Percentiles rank a stretch among this genome's conserved stretches.
phyloP scores from a whole-genome alignment of 2,329 filamentous ascomycete species.

The Teratosphaeria zuluensis region DNA sequence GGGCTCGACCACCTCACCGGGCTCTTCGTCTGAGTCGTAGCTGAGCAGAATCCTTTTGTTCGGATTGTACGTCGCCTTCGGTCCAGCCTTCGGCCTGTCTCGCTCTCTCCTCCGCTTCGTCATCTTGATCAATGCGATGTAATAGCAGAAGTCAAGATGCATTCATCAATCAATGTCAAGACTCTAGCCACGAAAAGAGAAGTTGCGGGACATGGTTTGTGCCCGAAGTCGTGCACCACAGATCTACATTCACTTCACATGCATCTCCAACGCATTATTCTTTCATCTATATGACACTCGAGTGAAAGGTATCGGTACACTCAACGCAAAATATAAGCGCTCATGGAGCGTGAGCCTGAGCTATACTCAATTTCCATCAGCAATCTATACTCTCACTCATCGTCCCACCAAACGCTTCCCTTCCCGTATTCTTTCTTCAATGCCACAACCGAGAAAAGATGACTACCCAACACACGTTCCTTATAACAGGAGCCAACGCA shows the following conservation, averaged over 20 bases:
- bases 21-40: conserved; percentile 22
- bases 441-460: not conserved
- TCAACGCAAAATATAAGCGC: no score
- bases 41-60: conserved; percentile 25
- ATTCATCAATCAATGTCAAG: not conserved
- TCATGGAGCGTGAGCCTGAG: no score
- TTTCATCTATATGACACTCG: no score
- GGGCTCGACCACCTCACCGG: conserved; percentile 3
- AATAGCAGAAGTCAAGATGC: not conserved
- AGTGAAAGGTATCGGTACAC: no score
- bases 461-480: conserved; percentile 1
- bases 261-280: not conserved
- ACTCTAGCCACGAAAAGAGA: not conserved
- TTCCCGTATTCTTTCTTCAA: not conserved
- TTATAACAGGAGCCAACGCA: conserved; percentile 12
- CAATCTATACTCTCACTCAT: not conserved
- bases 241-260: not conserved
- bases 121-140: not conserved
- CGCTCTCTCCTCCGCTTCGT: conserved; percentile 17
- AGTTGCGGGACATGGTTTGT: not conserved
- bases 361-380: no score
- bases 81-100: conserved; percentile 22
- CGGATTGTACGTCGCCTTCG: conserved; percentile 20
- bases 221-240: not conserved
- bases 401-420: not conserved